Percentiles rank a stretch among this genome's conserved stretches.
phyloP scores from a whole-genome alignment of 1,139 yeast species.

The Candida smagusa region DNA sequence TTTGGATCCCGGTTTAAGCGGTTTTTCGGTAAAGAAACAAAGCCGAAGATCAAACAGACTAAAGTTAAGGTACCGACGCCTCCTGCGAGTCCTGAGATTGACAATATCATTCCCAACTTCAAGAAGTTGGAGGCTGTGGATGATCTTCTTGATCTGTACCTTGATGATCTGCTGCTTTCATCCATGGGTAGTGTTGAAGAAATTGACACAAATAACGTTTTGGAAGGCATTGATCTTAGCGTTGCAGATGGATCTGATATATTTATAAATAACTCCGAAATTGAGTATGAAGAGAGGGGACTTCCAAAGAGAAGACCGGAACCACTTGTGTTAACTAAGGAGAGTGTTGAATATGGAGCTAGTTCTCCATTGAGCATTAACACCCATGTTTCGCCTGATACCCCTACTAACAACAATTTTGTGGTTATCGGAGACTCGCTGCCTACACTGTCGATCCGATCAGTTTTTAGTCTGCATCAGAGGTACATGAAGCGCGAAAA shows the following conservation, averaged over 20 bases:
- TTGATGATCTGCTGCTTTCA: conserved; percentile 39
- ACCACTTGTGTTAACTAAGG: not conserved
- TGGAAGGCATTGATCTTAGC: conserved; percentile 9
- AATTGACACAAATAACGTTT: conserved; percentile 7
- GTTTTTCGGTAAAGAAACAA: conserved; percentile 8
- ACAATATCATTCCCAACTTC: conserved; percentile 5
- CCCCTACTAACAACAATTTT: conserved; percentile 21
- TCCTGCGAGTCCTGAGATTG: conserved; percentile 1
- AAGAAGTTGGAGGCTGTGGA: conserved; percentile 39
- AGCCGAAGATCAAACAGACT: conserved; percentile 1
- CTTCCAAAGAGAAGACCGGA: not conserved
- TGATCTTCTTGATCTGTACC: conserved; percentile 43
- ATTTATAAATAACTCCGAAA: too few species aligned
- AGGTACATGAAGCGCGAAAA: conserved; percentile 25
- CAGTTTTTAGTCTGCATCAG: conserved; percentile 33
- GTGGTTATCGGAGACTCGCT: conserved; percentile 36
- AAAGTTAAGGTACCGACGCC: conserved; percentile 1
- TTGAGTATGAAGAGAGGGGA: too few species aligned
- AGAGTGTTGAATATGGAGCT: not conserved
- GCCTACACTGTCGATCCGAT: conserved; percentile 26
- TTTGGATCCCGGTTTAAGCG: conserved; percentile 4
- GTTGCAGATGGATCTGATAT: not conserved
- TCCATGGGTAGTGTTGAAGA: conserved; percentile 30
- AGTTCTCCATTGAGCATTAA: conserved; percentile 9
- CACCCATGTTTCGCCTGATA: conserved; percentile 13